These are phyloP conservation scores for Tricholoma saponaceum DNA, from an alignment of 768 basidiomycete species.

Conservation along the genomic window DNA sequence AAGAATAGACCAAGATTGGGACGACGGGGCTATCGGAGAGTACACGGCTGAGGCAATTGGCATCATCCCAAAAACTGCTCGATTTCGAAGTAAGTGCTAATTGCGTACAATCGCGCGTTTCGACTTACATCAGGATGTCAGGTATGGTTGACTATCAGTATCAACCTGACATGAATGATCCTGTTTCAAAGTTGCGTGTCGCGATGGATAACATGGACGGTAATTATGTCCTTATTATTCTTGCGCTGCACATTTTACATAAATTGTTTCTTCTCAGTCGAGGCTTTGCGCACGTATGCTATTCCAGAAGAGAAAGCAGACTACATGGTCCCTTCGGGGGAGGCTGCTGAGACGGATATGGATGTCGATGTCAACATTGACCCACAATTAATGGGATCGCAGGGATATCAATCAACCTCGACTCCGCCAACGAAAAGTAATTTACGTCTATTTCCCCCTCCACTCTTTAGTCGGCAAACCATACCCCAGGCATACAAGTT, in stretches of 20 bases:
- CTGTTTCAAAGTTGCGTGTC: constrained; percentile 59
- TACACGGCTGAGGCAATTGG: constrained; percentile 76
- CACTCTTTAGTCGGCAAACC: constrained; percentile 79
- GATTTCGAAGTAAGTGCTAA: constrained; percentile 77
- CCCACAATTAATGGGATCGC: constrained; percentile 34
- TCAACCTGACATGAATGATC: constrained; percentile 69
- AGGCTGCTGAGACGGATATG: constrained; percentile 13
- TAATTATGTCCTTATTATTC: constrained; percentile 29
- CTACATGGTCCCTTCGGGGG: constrained; percentile 36
- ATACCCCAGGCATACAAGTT: constrained; percentile 83
- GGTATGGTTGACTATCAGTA: constrained; percentile 96
- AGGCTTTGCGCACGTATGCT: constrained; percentile 64
- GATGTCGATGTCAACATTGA: constrained; percentile 45
- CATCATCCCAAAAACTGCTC: constrained; percentile 71
- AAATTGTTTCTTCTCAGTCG: constrained; percentile 43
- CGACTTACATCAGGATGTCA: constrained; percentile 22
- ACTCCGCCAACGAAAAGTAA: constrained; percentile 40
- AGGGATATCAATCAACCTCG: constrained; percentile 10
- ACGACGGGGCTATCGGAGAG: constrained; percentile 49
- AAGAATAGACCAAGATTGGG: constrained; percentile 17
- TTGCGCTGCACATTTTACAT: neutral
- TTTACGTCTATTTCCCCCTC: constrained; percentile 80
- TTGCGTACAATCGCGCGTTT: no score
- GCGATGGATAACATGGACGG: constrained; percentile 84
- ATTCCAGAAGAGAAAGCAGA: constrained; percentile 70